Evolutionary conservation across 2,329 filamentous ascomycete species (phyloP), one percentile per base, ranked within the genome.

Genomic region (Paecilomyces niveus): DNA sequence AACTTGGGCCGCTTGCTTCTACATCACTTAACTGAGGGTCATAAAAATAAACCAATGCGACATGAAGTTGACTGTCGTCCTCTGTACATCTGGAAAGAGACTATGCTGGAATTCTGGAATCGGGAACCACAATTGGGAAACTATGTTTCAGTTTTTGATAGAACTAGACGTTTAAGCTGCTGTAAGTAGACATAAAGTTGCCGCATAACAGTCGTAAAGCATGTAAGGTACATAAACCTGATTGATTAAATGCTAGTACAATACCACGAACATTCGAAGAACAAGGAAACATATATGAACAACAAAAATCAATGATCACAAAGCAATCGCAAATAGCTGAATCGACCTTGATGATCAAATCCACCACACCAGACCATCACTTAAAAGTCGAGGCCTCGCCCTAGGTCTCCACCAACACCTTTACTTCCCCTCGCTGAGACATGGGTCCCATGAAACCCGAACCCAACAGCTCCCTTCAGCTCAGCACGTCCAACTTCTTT

Each of bases 401-500:
- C 35, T 7, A 45, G 15, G 13, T 45, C 35, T 45, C 35, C 35
- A 45, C 35, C 35, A n/a, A 45, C 35, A 7, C 15, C 35, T 45
- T 7, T 45, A 18, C 35, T 18, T 45, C 65, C 67, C 11, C 54
- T 26, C 32, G 53, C 50, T 1, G 70, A 62, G 57, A 76, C 65
- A 68, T 76, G 72, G 32, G 74, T 70, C 0, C 81, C 81, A 74
- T 83, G 81, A 64, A 85, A 83, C 0, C 81, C 81, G 66, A 84
- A 80, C 1, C 74, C 77, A 62, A 84, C 74, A 1, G 74, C 74
- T 0, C 78, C 76, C 24, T 75, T 68, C 39, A 83, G 74, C 61
- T 80, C 73, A 22, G 81, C 82, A 18, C 79, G 73, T 0, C 80
- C 81, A 56, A 82, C 57, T 65, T 84, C 81, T 22, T 56, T 72